phyloP scores from a whole-genome alignment of 352 stramenopile genomes.

The Globisporangium echinulatum region DNA sequence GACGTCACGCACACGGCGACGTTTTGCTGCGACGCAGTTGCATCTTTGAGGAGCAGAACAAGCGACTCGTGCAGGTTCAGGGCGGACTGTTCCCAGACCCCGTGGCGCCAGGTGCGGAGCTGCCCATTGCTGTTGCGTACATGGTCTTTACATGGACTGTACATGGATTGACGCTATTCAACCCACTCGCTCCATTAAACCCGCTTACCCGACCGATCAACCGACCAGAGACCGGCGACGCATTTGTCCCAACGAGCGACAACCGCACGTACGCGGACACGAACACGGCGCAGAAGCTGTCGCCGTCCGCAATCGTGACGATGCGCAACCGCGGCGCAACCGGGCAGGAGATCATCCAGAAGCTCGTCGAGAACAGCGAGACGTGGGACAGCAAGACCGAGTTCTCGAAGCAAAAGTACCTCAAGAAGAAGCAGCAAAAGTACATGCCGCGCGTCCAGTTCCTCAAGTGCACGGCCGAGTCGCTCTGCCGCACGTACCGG shows the following conservation, averaged over 20 bases:
- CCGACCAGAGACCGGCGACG: constrained; percentile 63
- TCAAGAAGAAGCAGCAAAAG: constrained; percentile 94
- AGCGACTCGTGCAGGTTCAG: constrained; percentile 60
- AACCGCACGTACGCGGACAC: constrained; percentile 83
- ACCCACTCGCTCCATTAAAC: background rate
- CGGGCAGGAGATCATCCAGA: constrained; percentile 86
- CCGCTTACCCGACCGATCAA: no score
- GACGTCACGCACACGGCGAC: background rate
- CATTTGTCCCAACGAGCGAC: constrained; percentile 66
- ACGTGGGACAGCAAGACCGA: constrained; percentile 94
- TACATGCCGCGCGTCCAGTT: constrained; percentile 85
- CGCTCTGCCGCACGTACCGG: constrained; percentile 86
- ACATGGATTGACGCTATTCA: background rate
- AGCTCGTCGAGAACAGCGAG: constrained; percentile 92
- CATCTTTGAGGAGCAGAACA: constrained; percentile 84
- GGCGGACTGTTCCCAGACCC: constrained; percentile 78
- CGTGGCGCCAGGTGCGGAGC: constrained; percentile 50
- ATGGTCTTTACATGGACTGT: no score
- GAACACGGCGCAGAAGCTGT: constrained; percentile 81
- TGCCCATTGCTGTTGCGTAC: background rate
- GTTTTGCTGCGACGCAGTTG: constrained; percentile 19
- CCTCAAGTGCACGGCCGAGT: constrained; percentile 83
- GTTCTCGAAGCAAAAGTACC: constrained; percentile 96
- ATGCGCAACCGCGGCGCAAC: constrained; percentile 65
- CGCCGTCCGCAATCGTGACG: constrained; percentile 52